Evolutionary conservation across 495 filamentous ascomycete species (phyloP).

Genomic region (Hyaloscypha bicolor): DNA sequence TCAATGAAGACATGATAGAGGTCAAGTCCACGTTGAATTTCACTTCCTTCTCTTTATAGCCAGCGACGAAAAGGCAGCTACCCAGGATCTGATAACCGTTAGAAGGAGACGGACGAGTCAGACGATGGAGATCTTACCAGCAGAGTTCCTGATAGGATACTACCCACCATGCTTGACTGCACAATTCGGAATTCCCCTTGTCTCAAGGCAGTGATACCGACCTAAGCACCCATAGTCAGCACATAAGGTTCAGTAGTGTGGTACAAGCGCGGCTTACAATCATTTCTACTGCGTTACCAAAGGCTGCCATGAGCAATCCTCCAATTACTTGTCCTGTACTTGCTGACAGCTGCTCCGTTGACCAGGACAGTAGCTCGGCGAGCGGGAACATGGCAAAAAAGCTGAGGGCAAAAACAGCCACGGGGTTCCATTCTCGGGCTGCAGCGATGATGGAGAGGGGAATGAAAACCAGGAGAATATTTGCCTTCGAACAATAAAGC

Average conservation of each 20-base stretch:
- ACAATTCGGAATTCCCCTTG: slow-evolving; percentile 37
- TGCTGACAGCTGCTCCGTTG: slow-evolving; percentile 72
- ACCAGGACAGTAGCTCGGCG: slow-evolving; percentile 69
- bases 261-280: slow-evolving; percentile 60
- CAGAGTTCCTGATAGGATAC: slow-evolving; percentile 70
- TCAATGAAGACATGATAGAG: slow-evolving; percentile 40
- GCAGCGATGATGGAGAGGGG: slow-evolving; percentile 83
- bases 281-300: slow-evolving; percentile 84
- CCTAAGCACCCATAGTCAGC: slow-evolving; percentile 48
- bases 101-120: slow-evolving; percentile 6
- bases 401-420: slow-evolving; percentile 75
- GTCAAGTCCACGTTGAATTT: slow-evolving; percentile 40
- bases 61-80: slow-evolving; percentile 6
- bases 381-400: slow-evolving; percentile 79
- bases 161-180: slow-evolving; percentile 34
- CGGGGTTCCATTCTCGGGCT: slow-evolving; percentile 64
- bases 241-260: neutral
- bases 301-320: slow-evolving; percentile 79
- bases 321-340: slow-evolving; percentile 75
- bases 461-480: slow-evolving; percentile 56
- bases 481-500: neutral
- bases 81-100: slow-evolving; percentile 22
- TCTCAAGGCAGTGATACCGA: slow-evolving; percentile 85
- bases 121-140: slow-evolving; percentile 48
- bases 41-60: slow-evolving; percentile 46